Conservation (phyloP, 192 early-diverging fungal genomes). For the Entrophospora sp. region DNA sequence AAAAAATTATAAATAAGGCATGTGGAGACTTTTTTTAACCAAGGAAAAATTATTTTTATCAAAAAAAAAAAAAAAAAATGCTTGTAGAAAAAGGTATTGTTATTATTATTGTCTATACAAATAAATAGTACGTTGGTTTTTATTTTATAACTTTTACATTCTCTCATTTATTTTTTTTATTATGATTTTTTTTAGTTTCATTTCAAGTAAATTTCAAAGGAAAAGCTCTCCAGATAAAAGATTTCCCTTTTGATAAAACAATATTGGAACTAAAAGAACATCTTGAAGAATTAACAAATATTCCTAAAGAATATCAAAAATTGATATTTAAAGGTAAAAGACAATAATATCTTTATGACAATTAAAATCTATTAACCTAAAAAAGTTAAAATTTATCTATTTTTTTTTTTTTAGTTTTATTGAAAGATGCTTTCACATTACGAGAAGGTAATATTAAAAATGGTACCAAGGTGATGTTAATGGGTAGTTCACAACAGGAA, state of each 20-base stretch:
- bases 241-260: constrained; percentile 23
- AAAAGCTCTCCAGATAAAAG: constrained; percentile 21
- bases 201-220: constrained; percentile 33
- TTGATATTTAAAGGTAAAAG: constrained; percentile 43
- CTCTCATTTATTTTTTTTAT: background rate
- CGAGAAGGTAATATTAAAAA: constrained; percentile 17
- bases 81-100: no score
- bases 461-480: constrained; percentile 40
- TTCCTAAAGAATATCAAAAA: constrained; percentile 39
- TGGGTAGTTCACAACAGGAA: constrained; percentile 39
- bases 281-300: constrained; percentile 24
- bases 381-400: background rate
- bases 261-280: constrained; percentile 31
- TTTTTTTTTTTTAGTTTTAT: background rate
- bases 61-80: no score
- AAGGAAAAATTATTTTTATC: no score
- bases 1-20: no score
- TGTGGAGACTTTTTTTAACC: no score
- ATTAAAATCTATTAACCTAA: background rate
- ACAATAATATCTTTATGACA: background rate
- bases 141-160: no score
- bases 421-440: constrained; percentile 23
- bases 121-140: no score
- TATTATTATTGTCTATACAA: no score
- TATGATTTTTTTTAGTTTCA: background rate